Evolutionary conservation across 192 early-diverging fungal species (phyloP), one percentile per base, ranked within the genome.

Genomic region (Lobosporangium transversale): DNA sequence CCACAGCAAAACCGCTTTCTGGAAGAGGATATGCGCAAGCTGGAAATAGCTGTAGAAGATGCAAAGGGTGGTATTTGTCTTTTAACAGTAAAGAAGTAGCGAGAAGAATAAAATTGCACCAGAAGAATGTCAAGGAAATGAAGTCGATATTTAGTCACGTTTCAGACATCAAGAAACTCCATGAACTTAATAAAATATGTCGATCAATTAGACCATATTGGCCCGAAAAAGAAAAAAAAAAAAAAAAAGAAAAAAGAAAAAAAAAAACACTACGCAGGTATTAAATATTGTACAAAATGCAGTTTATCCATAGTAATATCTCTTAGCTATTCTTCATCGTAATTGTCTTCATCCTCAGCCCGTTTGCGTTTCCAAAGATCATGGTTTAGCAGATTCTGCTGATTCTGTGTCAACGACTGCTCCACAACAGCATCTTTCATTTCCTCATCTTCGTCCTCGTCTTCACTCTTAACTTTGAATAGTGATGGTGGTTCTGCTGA

Each of bases 361-460:
- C 71, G 56, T 42, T 75, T 75, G 33, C 71, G 71, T 29, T 75
- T 75, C 71, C 71, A 75, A 14, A 60, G 51, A 30, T 75, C 71
- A 42, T 75, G 71, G 58, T 75, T 75, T 18, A 58, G 58, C 12
- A 75, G 49, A 32, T 75, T 75, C 33, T 66, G 71, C 58, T 75
- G 71, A 20, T 61, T 75, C 33, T 75, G 63, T 20, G 71, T 42
- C 23, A 75, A 23, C 1, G 71, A 58, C 42, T 56, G 44, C 15
- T 66, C 62, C 2, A 50, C 18, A 1, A 27, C 56, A 8, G 26
- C 62, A 17, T 75, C 57, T 43, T 61, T 66, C 63, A 61, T 61
- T 18, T 75, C 71, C 21, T 75, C 71, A 21, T 66, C 62, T n/a
- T 55, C 53, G 24, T 75, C 58, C 6, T 63, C 55, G 15, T 73